These are phyloP conservation scores for Massarina eburnea DNA, from an alignment of 2,329 filamentous ascomycete genomes.

Conservation along the genomic window DNA sequence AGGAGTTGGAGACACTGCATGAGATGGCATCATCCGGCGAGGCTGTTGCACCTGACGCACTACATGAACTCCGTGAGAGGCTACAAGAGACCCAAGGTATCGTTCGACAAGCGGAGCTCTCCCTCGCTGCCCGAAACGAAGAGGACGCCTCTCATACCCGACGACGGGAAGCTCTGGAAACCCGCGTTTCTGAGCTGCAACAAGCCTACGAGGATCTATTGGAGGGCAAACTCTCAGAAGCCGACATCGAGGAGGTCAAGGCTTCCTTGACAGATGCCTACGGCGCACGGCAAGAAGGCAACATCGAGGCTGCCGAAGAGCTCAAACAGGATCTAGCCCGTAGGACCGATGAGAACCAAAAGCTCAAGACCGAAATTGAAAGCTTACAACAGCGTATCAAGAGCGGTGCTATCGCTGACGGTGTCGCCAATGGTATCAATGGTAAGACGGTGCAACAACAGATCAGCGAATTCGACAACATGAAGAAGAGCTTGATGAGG, in stretches of 20 bases:
- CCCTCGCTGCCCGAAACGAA: slow-evolving; percentile 70
- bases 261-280: slow-evolving; percentile 75
- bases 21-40: slow-evolving; percentile 77
- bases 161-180: slow-evolving; percentile 74
- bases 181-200: slow-evolving; percentile 72
- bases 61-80: slow-evolving; percentile 74
- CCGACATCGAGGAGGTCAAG: slow-evolving; percentile 84
- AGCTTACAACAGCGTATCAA: slow-evolving; percentile 76
- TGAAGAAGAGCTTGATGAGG: slow-evolving; percentile 99
- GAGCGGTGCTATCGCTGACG: slow-evolving; percentile 63
- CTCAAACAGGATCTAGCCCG: slow-evolving; percentile 74
- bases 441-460: slow-evolving; percentile 96
- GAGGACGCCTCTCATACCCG: slow-evolving; percentile 63
- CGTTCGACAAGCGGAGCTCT: slow-evolving; percentile 87
- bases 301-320: slow-evolving; percentile 72
- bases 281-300: slow-evolving; percentile 70
- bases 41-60: slow-evolving; percentile 76
- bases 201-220: slow-evolving; percentile 83
- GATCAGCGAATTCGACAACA: slow-evolving; percentile 96
- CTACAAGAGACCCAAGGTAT: slow-evolving; percentile 90
- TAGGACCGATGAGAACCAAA: slow-evolving; percentile 79
- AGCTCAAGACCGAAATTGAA: slow-evolving; percentile 78
- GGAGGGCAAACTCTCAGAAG: slow-evolving; percentile 73
- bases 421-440: slow-evolving; percentile 59
- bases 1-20: slow-evolving; percentile 76